A percentile compares a stretch with the other conserved stretches of the same genome.
Conservation (phyloP, 73 alveolate species). For the Paramecium octaurelia region DNA sequence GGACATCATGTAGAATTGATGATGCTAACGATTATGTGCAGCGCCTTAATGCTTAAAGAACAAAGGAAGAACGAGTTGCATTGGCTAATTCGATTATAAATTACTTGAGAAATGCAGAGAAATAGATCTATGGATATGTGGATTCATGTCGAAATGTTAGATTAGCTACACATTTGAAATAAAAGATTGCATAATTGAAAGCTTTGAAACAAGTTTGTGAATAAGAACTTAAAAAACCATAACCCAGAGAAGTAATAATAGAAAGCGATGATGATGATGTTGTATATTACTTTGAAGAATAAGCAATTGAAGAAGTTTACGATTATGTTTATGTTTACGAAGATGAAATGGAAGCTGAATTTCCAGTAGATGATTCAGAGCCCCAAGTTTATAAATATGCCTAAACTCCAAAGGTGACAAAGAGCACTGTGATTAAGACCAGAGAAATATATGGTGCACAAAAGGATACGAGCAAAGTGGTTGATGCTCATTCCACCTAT, state of each 20-base stretch:
- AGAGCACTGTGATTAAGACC: neutral
- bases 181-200: neutral
- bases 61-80: neutral
- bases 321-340: neutral
- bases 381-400: neutral
- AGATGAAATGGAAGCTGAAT: neutral
- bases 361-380: neutral
- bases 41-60: neutral
- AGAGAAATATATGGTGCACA: neutral
- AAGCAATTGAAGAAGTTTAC: neutral
- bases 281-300: neutral
- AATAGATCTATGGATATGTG: neutral
- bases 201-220: constrained; percentile 3
- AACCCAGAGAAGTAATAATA: neutral
- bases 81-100: neutral
- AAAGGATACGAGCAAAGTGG: neutral
- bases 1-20: neutral
- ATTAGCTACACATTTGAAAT: neutral
- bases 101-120: neutral
- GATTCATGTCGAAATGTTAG: constrained; percentile 5
- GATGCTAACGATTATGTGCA: neutral
- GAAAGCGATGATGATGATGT: neutral
- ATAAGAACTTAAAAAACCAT: neutral
- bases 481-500: neutral
- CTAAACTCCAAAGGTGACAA: neutral